Conservation (phyloP, 2,329 filamentous ascomycete species). For the Ophiocordyceps camponoti-leonardi region DNA sequence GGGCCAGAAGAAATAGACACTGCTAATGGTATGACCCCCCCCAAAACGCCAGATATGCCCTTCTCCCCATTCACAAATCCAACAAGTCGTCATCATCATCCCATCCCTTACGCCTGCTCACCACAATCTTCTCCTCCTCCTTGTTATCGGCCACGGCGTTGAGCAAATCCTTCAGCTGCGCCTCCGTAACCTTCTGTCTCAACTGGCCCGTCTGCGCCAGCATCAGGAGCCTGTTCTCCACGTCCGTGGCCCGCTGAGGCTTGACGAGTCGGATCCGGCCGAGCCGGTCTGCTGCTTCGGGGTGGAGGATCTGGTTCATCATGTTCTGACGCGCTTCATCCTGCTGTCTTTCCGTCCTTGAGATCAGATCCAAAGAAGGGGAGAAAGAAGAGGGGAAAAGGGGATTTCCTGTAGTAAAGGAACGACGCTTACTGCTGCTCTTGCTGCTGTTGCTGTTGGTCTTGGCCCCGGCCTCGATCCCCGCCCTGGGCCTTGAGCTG, state of each 20-base stretch:
- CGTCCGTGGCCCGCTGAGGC: conserved; percentile 70
- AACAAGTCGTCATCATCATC: conserved; percentile 68
- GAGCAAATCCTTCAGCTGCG: conserved; percentile 82
- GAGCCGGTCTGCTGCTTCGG: conserved; percentile 81
- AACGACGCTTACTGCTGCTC: conserved; percentile 21
- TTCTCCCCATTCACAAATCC: conserved; percentile 28
- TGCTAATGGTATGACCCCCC: not conserved
- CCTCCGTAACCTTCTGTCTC: conserved; percentile 73
- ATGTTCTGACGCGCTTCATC: conserved; percentile 60
- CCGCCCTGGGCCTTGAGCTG: conserved; percentile 67
- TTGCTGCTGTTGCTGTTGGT: conserved; percentile 48
- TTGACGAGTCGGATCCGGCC: conserved; percentile 93
- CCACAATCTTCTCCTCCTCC: conserved; percentile 72
- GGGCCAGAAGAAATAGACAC: not conserved
- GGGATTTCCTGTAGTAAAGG: too few species aligned
- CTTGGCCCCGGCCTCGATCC: conserved; percentile 23
- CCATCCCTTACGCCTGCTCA: conserved; percentile 65
- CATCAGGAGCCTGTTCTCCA: conserved; percentile 87
- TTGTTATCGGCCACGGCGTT: conserved; percentile 67
- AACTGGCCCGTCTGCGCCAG: conserved; percentile 80
- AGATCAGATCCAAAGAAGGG: too few species aligned
- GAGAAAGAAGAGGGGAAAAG: too few species aligned
- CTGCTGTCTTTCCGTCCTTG: too few species aligned
- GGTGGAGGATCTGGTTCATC: conserved; percentile 83
- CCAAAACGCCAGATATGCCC: not conserved